Percentiles rank a stretch among this genome's conserved stretches.
phyloP scores from a whole-genome alignment of 1,284 basidiomycete species.

The Apiotrichum domesticum region DNA sequence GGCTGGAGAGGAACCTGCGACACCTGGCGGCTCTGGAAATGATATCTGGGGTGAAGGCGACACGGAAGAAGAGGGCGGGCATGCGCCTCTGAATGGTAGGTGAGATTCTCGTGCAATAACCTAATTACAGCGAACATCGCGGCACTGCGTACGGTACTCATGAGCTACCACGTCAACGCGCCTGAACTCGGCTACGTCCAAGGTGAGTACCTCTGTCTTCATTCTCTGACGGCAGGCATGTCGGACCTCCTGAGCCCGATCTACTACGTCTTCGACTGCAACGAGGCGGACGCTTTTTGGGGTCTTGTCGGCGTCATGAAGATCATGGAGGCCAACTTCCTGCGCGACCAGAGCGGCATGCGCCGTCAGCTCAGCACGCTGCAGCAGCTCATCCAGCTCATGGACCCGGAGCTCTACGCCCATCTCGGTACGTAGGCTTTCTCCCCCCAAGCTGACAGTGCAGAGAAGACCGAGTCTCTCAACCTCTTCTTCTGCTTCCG shows the following conservation, averaged over 20 bases:
- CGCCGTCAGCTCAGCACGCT: slow-evolving; percentile 82
- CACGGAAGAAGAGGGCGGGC: slow-evolving; percentile 65
- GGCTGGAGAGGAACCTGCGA: slow-evolving; percentile 35
- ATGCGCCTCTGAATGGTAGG: slow-evolving; percentile 65
- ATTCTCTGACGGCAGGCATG: slow-evolving; percentile 69
- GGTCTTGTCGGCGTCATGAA: slow-evolving; percentile 93
- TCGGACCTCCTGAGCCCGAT: slow-evolving; percentile 90
- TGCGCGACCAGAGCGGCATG: slow-evolving; percentile 97
- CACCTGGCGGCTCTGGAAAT: slow-evolving; percentile 31
- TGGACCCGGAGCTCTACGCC: slow-evolving; percentile 88
- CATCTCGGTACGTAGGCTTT: slow-evolving; percentile 54
- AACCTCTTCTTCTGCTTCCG: slow-evolving; percentile 99
- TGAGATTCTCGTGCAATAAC: background rate
- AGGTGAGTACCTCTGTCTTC: slow-evolving; percentile 13
- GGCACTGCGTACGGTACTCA: slow-evolving; percentile 55
- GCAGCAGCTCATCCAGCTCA: slow-evolving; percentile 81
- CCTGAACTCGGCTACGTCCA: slow-evolving; percentile 63
- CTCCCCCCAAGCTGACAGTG: background rate
- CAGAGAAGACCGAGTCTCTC: slow-evolving; percentile 74
- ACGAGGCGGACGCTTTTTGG: slow-evolving; percentile 90
- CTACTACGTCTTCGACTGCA: slow-evolving; percentile 82
- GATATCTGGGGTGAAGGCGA: slow-evolving; percentile 35
- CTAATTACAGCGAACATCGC: slow-evolving; percentile 38
- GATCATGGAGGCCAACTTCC: slow-evolving; percentile 90
- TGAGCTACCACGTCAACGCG: slow-evolving; percentile 90